Percentiles rank a stretch among this genome's conserved stretches.
Evolutionary conservation across 176 grass and related monocot species (phyloP).

Genomic region (Pontederia crassipes): DNA sequence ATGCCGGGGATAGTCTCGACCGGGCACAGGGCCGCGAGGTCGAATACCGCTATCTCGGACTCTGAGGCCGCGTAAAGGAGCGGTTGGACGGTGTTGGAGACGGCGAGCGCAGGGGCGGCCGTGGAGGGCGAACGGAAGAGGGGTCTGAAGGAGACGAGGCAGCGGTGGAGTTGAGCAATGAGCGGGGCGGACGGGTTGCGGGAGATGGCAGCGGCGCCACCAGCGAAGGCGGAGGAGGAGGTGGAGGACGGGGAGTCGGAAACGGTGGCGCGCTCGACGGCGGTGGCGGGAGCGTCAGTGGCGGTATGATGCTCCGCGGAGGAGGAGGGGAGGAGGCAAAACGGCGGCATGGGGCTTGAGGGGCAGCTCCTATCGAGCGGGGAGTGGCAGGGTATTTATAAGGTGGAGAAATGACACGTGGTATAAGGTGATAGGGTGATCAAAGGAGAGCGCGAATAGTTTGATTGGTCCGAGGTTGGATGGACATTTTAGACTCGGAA

Average conservation of each 20-base stretch:
- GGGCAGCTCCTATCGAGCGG: no score
- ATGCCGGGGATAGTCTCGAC: slow-evolving; percentile 15
- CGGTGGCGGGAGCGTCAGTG: slow-evolving; percentile 17
- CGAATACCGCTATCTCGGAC: slow-evolving; percentile 31
- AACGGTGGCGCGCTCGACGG: slow-evolving; percentile 40
- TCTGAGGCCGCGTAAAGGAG: slow-evolving; percentile 21
- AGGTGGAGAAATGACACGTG: no score
- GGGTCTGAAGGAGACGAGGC: slow-evolving; percentile 34
- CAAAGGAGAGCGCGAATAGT: no score
- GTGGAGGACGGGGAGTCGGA: slow-evolving; percentile 45
- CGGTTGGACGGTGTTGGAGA: not conserved
- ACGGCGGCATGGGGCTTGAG: no score
- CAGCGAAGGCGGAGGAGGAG: slow-evolving; percentile 5
- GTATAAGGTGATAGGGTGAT: no score
- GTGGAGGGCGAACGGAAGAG: not conserved
- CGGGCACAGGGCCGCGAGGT: slow-evolving; percentile 13
- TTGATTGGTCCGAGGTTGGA: no score
- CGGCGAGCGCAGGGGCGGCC: slow-evolving; percentile 4
- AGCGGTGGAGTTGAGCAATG: slow-evolving; percentile 19
- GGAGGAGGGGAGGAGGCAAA: slow-evolving; percentile 23
- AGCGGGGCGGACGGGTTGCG: not conserved
- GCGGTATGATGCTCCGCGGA: slow-evolving; percentile 18
- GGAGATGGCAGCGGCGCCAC: not conserved
- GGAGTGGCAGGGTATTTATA: no score
- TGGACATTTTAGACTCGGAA: no score